A percentile compares a stretch with the other conserved stretches of the same genome.
Conservation (phyloP, 306 rosid species). For the Glycyrrhiza uralensis region DNA sequence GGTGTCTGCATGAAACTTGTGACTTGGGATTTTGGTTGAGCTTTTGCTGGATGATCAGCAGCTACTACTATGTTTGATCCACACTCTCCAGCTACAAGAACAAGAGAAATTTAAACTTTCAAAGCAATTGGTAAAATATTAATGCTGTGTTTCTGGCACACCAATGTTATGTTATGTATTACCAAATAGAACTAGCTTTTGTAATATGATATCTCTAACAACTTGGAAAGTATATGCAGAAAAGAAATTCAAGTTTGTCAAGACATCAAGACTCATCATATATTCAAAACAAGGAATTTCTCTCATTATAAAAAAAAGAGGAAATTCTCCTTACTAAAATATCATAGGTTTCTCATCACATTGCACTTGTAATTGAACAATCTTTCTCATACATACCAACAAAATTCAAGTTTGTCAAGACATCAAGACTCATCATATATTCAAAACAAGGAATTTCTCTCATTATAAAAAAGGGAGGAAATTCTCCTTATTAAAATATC, state of each 20-base stretch:
- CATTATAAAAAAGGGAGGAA: no score
- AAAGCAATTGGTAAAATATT: neutral
- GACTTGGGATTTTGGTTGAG: neutral
- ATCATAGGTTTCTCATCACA: no score
- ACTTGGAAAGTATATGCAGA: neutral
- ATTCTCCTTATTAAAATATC: neutral
- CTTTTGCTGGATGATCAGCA: constrained; percentile 8
- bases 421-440: no score
- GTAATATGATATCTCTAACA: neutral
- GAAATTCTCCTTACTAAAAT: no score
- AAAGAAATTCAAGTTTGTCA: neutral
- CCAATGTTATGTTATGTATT: neutral
- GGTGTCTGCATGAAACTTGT: neutral
- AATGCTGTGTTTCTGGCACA: neutral
- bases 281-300: no score
- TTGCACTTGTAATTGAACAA: no score
- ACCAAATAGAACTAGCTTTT: neutral
- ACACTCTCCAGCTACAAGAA: constrained; percentile 6
- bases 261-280: no score
- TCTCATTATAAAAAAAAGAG: no score
- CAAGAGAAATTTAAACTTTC: neutral
- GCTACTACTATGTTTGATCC: neutral
- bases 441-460: no score
- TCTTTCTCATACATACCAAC: no score
- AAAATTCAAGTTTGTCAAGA: no score